These are phyloP conservation scores for Arthroderma uncinatum DNA, from an alignment of 2,329 filamentous ascomycete species.

Conservation along the genomic window DNA sequence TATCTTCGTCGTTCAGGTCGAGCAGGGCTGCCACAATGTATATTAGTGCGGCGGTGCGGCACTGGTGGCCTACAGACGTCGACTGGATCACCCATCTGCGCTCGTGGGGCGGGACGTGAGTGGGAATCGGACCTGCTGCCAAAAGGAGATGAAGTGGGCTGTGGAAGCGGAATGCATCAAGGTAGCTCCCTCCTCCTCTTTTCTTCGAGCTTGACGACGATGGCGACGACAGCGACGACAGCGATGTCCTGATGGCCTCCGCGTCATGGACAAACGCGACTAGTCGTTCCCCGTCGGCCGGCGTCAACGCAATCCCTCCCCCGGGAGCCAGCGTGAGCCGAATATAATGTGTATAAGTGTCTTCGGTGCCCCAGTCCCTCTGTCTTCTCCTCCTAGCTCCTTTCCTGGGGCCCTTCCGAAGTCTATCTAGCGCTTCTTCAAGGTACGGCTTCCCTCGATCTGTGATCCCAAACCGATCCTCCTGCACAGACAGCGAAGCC, in stretches of 20 bases:
- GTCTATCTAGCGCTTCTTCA: conserved; percentile 24
- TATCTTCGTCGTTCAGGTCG: conserved; percentile 25
- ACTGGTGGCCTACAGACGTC: conserved; percentile 25
- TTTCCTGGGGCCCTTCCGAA: conserved; percentile 12
- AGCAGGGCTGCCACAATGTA: conserved; percentile 30
- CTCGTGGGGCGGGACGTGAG: conserved; percentile 26
- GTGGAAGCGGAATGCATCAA: conserved; percentile 26
- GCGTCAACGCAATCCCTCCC: not conserved
- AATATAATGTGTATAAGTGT: conserved; percentile 27
- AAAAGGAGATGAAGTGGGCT: conserved; percentile 30
- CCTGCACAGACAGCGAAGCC: conserved; percentile 28
- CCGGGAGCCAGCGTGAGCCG: conserved; percentile 24
- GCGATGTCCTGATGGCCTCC: conserved; percentile 24
- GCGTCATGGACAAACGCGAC: conserved; percentile 28
- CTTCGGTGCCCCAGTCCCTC: conserved; percentile 12
- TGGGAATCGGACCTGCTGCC: conserved; percentile 33
- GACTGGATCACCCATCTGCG: conserved; percentile 30
- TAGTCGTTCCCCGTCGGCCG: conserved; percentile 21
- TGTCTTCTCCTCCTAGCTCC: not conserved
- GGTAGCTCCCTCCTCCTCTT: conserved; percentile 12
- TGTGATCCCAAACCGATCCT: conserved; percentile 30
- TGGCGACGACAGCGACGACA: conserved; percentile 16
- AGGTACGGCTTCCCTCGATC: conserved; percentile 21
- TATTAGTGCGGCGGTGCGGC: conserved; percentile 29
- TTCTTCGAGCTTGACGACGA: conserved; percentile 20